These are phyloP conservation scores for Xerocomus amazonicus DNA, from an alignment of 1,284 basidiomycete genomes.

Conservation along the genomic window DNA sequence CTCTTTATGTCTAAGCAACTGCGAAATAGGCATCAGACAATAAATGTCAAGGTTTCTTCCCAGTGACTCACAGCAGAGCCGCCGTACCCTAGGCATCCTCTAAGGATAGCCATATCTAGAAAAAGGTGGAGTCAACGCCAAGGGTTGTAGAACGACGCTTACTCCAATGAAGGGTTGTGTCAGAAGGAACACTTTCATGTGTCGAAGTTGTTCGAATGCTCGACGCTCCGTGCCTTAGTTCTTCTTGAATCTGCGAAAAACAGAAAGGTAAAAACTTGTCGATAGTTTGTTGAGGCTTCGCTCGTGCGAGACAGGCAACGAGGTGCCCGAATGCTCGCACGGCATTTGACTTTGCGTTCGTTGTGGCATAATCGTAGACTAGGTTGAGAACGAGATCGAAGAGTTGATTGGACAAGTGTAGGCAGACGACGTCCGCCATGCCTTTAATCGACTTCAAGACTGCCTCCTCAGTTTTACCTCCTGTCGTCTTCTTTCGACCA, in stretches of 20 bases:
- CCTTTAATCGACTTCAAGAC: constrained; percentile 81
- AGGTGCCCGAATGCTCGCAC: constrained; percentile 90
- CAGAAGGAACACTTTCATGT: constrained; percentile 77
- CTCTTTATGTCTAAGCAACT: constrained; percentile 72
- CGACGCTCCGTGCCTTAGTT: constrained; percentile 91
- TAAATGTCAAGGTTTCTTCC: neutral
- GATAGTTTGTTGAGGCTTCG: constrained; percentile 75
- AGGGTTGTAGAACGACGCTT: constrained; percentile 32
- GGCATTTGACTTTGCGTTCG: constrained; percentile 84
- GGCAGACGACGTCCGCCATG: constrained; percentile 82
- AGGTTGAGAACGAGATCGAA: constrained; percentile 86
- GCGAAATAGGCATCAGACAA: constrained; percentile 8
- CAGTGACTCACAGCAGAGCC: constrained; percentile 52
- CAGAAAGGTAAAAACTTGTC: constrained; percentile 82
- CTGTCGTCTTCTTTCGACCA: constrained; percentile 74
- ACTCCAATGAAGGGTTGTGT: constrained; percentile 96
- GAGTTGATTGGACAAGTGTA: constrained; percentile 83
- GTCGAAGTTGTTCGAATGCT: constrained; percentile 86
- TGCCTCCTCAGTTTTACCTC: constrained; percentile 83
- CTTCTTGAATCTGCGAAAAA: constrained; percentile 76
- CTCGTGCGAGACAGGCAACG: constrained; percentile 81
- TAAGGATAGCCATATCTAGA: constrained; percentile 72
- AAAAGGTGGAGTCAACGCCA: constrained; percentile 6
- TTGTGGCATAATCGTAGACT: constrained; percentile 83
- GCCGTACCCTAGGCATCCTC: constrained; percentile 75